phyloP scores from a whole-genome alignment of 2,329 filamentous ascomycete species.

The Pseudogymnoascus sp. region DNA sequence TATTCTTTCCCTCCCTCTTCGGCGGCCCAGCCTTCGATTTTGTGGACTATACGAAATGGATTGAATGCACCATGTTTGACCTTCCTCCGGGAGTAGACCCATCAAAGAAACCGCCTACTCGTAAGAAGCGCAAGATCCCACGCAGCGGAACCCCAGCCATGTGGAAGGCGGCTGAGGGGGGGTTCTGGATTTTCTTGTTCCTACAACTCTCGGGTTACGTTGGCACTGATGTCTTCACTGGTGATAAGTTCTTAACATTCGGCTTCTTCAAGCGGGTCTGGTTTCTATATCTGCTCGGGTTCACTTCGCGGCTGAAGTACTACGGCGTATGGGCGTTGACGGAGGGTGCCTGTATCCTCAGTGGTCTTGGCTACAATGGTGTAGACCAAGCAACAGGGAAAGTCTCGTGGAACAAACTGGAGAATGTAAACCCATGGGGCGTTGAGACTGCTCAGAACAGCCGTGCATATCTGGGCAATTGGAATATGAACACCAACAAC shows the following conservation, averaged over 20 bases:
- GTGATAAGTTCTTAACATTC: slow-evolving; percentile 59
- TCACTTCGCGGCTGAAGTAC: slow-evolving; percentile 83
- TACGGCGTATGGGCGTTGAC: slow-evolving; percentile 93
- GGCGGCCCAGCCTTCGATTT: slow-evolving; percentile 92
- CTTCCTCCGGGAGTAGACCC: slow-evolving; percentile 75
- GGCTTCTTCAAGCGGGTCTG: slow-evolving; percentile 66
- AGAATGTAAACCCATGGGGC: slow-evolving; percentile 78
- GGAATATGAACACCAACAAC: slow-evolving; percentile 98
- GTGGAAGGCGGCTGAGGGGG: slow-evolving; percentile 63
- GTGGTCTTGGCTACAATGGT: slow-evolving; percentile 90
- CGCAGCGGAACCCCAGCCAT: slow-evolving; percentile 80
- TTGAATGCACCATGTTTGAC: slow-evolving; percentile 92
- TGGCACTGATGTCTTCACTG: slow-evolving; percentile 53
- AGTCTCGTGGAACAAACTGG: slow-evolving; percentile 80
- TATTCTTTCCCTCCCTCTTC: slow-evolving; percentile 91
- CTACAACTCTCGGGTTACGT: slow-evolving; percentile 65
- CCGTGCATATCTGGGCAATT: slow-evolving; percentile 81
- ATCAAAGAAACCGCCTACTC: slow-evolving; percentile 73
- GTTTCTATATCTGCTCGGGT: slow-evolving; percentile 73
- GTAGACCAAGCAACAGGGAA: slow-evolving; percentile 77
- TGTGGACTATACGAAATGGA: slow-evolving; percentile 83
- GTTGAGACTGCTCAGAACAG: slow-evolving; percentile 91
- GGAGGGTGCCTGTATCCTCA: slow-evolving; percentile 88
- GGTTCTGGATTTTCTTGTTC: slow-evolving; percentile 74
- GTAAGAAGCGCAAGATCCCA: slow-evolving; percentile 87